Evolutionary conservation across 441 rosid species (phyloP), one percentile per base, ranked within the genome.

Genomic region (Hura crepitans): DNA sequence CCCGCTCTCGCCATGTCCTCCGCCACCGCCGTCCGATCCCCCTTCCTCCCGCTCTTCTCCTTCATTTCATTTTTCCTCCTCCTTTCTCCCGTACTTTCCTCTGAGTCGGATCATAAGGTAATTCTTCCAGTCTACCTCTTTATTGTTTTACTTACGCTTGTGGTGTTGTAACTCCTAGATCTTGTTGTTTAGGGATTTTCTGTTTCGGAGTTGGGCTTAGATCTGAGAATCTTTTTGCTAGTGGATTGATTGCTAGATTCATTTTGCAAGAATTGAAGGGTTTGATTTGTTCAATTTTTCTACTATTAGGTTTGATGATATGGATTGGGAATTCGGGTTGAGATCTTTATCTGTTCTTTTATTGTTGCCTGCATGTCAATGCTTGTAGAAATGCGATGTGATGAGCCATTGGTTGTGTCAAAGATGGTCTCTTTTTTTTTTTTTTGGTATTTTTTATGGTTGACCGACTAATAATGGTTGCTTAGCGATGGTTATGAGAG

Each of bases 61-160:
- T 51, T 65, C 79, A 2, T 81, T 22, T 59, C 82, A 62, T 54
- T 74, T 57, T 56, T 86, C 73, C 30, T 50, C 6, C 59, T 81
- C 59, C 49, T 84, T 57, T 74, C 85, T 18, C 79, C 78, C 31
- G 81, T 81, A 35, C 73, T 85, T 63, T 93, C 94, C 69, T 85
- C 97, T 69, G 99, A 92, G 81, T 87, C 94, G 65, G 98, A 93
- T 89, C 99, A 96, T 91, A 93, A 87, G 97, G 99, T 87, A 46
- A 33, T 20, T 47, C 2, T 20, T 49, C 8, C 12, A 60, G 22
- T 43, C 15, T 50, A 25, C 5, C 10, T 13, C 49, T 35, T 59
- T 31, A 1, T 45, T 55, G 9, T 17, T 55, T 37, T 17, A 9
- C 42, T 53, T 39, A 23, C 12, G 13, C 14, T 65, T 47, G 18